Evolutionary conservation across 164 flowering plant species (phyloP).

Genomic region (Dillenia turbinata): DNA sequence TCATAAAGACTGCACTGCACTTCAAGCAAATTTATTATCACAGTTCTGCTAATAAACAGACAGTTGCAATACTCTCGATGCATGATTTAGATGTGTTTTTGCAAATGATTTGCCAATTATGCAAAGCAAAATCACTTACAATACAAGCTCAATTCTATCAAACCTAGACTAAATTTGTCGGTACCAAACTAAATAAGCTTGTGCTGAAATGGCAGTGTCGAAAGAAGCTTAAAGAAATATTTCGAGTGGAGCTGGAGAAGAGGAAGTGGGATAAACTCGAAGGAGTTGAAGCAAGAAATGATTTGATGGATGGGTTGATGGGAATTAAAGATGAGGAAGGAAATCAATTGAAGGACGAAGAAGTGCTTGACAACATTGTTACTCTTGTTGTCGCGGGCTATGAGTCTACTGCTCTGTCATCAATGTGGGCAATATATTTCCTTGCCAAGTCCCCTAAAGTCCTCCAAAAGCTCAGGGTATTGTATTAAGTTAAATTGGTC

Average conservation of each 20-base stretch:
- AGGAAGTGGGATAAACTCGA: constrained; percentile 14
- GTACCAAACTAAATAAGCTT: no score
- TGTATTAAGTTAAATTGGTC: not conserved
- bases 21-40: no score
- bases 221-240: constrained; percentile 28
- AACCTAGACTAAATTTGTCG: no score
- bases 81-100: no score
- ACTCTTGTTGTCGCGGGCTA: constrained; percentile 45
- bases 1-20: no score
- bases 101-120: no score
- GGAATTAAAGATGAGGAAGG: constrained; percentile 43
- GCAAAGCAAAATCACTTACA: not conserved
- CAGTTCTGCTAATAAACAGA: no score
- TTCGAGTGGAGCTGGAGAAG: constrained; percentile 34
- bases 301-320: constrained; percentile 55
- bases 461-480: constrained; percentile 40
- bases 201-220: constrained; percentile 30
- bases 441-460: constrained; percentile 50
- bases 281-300: constrained; percentile 9
- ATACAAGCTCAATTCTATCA: no score
- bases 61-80: no score
- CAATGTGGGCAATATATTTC: constrained; percentile 49
- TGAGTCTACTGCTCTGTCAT: constrained; percentile 36
- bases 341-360: constrained; percentile 32
- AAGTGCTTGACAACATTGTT: constrained; percentile 53